phyloP scores from a whole-genome alignment of 495 filamentous ascomycete species.

The Hyaloscypha bicolor region DNA sequence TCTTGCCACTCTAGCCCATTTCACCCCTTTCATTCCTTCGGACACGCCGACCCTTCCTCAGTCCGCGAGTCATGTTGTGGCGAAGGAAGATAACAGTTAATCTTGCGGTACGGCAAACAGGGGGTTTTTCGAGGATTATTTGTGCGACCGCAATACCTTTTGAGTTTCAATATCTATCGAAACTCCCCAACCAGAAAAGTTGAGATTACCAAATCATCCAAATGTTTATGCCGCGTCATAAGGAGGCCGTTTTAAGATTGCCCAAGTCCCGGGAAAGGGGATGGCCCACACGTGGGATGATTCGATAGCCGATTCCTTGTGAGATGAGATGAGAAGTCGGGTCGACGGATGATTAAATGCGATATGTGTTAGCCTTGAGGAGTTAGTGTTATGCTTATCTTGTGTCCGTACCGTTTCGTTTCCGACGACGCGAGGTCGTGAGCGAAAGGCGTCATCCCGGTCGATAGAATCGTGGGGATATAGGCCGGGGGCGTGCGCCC shows the following conservation, averaged over 20 bases:
- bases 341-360: not conserved
- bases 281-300: not conserved
- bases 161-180: not conserved
- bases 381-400: not conserved
- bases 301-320: not conserved
- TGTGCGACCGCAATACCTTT: not conserved
- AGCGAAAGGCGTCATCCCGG: not conserved
- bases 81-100: not conserved
- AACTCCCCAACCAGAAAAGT: not conserved
- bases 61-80: not conserved
- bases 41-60: not conserved
- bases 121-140: not conserved
- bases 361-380: not conserved
- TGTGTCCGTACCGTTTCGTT: not conserved
- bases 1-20: not conserved
- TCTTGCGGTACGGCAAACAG: not conserved
- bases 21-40: not conserved
- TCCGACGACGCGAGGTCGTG: not conserved
- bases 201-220: not conserved
- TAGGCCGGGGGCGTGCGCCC: not conserved
- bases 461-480: not conserved
- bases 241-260: not conserved
- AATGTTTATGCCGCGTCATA: not conserved
- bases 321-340: not conserved
- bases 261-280: not conserved